Evolutionary conservation across 257 asterid species (phyloP).

Genomic region (Solanum chiquidenum): DNA sequence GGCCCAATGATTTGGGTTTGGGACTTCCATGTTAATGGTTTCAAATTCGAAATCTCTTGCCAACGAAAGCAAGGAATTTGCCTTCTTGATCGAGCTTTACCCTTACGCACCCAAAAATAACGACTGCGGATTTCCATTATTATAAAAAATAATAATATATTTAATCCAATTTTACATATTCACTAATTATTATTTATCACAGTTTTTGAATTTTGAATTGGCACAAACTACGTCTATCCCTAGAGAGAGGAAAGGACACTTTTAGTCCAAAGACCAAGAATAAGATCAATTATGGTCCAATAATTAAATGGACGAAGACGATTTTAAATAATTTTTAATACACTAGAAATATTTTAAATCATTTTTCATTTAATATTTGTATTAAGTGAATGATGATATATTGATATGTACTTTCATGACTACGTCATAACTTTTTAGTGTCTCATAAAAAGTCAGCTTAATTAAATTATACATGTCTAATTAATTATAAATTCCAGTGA

Average conservation of each 20-base stretch:
- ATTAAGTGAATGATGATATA: neutral
- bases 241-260: neutral
- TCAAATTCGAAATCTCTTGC: no score
- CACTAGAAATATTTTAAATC: neutral
- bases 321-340: no score
- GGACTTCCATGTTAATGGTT: no score
- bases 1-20: no score
- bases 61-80: no score
- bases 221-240: no score
- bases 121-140: no score
- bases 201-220: neutral
- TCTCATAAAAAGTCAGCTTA: neutral
- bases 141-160: no score
- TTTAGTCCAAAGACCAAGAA: neutral
- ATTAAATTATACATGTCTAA: neutral
- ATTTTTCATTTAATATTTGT: neutral
- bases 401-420: neutral
- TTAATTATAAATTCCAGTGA: neutral
- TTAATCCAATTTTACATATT: no score
- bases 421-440: neutral
- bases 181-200: neutral
- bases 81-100: no score
- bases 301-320: neutral
- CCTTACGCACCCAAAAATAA: no score
- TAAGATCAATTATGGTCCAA: neutral